Conservation (phyloP, 2,329 filamentous ascomycete genomes). For the Ophiostoma quercus region DNA sequence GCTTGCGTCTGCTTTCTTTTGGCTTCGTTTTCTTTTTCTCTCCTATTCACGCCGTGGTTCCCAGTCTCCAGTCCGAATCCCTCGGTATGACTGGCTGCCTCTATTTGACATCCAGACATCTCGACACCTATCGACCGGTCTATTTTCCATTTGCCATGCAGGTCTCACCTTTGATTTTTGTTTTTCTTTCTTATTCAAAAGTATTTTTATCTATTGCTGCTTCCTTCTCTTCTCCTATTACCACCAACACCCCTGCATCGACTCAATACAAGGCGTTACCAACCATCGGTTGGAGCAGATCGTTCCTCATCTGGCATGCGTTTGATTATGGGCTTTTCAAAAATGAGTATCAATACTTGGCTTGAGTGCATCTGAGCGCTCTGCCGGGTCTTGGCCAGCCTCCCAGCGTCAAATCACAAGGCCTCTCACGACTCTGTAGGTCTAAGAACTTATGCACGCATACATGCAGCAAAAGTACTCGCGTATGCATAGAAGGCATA, state of each 20-base stretch:
- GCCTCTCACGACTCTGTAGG: not conserved
- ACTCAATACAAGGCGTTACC: not conserved
- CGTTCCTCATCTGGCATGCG: slow-evolving; percentile 8
- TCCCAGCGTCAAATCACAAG: not conserved
- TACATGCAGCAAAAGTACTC: slow-evolving; percentile 1
- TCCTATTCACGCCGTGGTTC: not conserved
- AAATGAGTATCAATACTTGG: not conserved
- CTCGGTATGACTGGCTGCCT: not conserved
- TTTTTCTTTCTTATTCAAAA: not conserved
- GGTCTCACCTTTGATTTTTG: not conserved
- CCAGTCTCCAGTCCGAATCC: slow-evolving; percentile 7
- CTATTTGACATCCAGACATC: not conserved
- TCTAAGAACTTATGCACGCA: not conserved
- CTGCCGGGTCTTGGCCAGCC: not conserved
- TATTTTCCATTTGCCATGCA: slow-evolving; percentile 10
- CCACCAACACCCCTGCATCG: slow-evolving; percentile 1
- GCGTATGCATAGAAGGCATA: slow-evolving; percentile 6
- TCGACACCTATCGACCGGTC: slow-evolving; percentile 7
- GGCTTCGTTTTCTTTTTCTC: not conserved
- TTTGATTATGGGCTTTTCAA: not conserved
- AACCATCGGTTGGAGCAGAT: slow-evolving; percentile 10
- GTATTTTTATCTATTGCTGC: not conserved
- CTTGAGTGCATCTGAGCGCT: not conserved
- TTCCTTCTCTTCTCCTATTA: not conserved
- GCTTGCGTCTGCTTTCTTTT: not conserved